Percentiles rank a stretch among this genome's conserved stretches.
These are phyloP conservation scores for Suillus brevipes DNA, from an alignment of 768 basidiomycete species.

Conservation along the genomic window DNA sequence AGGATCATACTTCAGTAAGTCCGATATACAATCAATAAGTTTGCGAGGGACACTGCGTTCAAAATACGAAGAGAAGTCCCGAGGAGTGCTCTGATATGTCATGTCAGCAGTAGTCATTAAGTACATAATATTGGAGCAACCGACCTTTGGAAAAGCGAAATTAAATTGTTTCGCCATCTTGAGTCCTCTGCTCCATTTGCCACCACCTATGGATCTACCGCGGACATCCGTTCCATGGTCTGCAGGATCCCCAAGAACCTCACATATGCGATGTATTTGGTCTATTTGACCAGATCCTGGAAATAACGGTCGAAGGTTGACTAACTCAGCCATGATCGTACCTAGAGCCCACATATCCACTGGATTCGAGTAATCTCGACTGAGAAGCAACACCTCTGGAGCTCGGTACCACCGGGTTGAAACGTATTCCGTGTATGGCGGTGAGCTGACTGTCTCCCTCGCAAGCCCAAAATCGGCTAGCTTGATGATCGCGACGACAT, in stretches of 20 bases:
- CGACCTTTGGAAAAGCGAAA: slow-evolving; percentile 87
- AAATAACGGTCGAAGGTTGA: slow-evolving; percentile 94
- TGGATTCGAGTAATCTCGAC: slow-evolving; percentile 91
- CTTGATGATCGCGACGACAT: slow-evolving; percentile 96
- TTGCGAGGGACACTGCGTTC: slow-evolving; percentile 74
- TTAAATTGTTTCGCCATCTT: slow-evolving; percentile 85
- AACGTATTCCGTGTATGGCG: slow-evolving; percentile 98
- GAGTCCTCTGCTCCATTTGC: slow-evolving; percentile 82
- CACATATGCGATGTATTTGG: slow-evolving; percentile 88
- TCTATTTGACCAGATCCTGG: slow-evolving; percentile 92
- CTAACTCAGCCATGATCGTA: slow-evolving; percentile 95
- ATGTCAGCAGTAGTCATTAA: slow-evolving; percentile 7
- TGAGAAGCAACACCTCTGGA: slow-evolving; percentile 91
- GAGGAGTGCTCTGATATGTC: slow-evolving; percentile 56
- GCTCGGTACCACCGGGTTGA: slow-evolving; percentile 99
- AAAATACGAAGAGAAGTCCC: slow-evolving; percentile 71
- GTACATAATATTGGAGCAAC: slow-evolving; percentile 23
- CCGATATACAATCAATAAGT: slow-evolving; percentile 88
- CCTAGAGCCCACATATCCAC: slow-evolving; percentile 99
- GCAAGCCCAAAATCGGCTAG: slow-evolving; percentile 98
- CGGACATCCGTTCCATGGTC: slow-evolving; percentile 78
- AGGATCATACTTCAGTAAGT: slow-evolving; percentile 92
- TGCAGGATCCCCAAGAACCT: slow-evolving; percentile 90
- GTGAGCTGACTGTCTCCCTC: slow-evolving; percentile 79
- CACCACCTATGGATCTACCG: slow-evolving; percentile 77